These are phyloP conservation scores for Phialemonium atrogriseum DNA, from an alignment of 2,329 filamentous ascomycete species.

Conservation along the genomic window DNA sequence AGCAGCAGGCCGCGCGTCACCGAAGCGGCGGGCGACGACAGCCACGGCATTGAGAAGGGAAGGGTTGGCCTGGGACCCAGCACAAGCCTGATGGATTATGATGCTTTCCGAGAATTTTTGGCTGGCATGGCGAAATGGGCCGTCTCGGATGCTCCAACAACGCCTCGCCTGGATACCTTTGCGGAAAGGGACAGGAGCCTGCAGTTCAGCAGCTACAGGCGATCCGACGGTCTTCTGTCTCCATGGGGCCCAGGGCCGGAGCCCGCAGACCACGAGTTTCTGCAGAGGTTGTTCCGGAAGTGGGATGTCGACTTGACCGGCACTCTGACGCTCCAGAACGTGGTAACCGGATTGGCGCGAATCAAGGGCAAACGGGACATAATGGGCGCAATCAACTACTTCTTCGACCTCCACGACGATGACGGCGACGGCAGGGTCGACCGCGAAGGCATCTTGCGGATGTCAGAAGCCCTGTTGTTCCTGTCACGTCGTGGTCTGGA, in stretches of 20 bases:
- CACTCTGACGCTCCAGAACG: constrained; percentile 80
- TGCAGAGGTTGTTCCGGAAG: constrained; percentile 75
- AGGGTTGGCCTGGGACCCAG: constrained; percentile 83
- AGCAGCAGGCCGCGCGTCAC: constrained; percentile 37
- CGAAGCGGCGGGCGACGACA: constrained; percentile 26
- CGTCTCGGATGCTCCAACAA: constrained; percentile 71
- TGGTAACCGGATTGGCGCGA: constrained; percentile 81
- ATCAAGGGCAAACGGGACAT: constrained; percentile 94
- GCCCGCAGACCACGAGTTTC: constrained; percentile 90
- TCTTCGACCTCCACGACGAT: constrained; percentile 96
- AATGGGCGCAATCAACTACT: constrained; percentile 96
- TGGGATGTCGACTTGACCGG: constrained; percentile 78
- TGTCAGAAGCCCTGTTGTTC: constrained; percentile 90
- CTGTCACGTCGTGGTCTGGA: constrained; percentile 82
- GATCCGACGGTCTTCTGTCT: constrained; percentile 32
- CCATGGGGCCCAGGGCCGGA: constrained; percentile 50
- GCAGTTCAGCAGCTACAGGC: constrained; percentile 51
- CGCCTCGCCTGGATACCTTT: constrained; percentile 38
- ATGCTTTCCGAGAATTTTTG: constrained; percentile 89
- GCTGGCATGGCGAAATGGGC: constrained; percentile 90
- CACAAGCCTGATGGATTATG: constrained; percentile 93
- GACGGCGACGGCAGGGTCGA: constrained; percentile 86
- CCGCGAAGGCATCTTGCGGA: constrained; percentile 86
- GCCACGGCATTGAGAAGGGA: constrained; percentile 64
- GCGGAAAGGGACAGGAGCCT: constrained; percentile 47